Evolutionary conservation across 1,284 basidiomycete genomes (phyloP).

Genomic region (Ustanciosporium gigantosporum): DNA sequence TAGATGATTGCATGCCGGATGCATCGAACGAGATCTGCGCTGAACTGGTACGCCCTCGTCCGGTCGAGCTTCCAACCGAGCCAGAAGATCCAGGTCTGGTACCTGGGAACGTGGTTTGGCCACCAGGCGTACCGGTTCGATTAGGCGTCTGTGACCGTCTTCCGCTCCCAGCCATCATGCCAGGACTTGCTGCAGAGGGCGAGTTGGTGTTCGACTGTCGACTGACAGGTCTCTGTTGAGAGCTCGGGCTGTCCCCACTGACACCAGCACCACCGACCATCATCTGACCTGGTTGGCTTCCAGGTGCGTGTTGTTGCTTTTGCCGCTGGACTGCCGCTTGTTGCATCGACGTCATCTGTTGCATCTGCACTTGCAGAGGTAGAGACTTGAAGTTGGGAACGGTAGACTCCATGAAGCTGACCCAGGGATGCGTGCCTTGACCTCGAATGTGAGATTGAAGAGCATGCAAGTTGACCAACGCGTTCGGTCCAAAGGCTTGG

Average conservation of each 20-base stretch:
- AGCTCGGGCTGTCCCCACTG: too few relatives aligned
- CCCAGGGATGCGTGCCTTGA: slow-evolving; percentile 39
- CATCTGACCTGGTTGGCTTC: too few relatives aligned
- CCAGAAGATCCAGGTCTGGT: slow-evolving; percentile 29
- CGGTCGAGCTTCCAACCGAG: slow-evolving; percentile 21
- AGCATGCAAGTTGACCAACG: slow-evolving; percentile 39
- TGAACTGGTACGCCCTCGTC: slow-evolving; percentile 21
- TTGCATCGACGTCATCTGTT: slow-evolving; percentile 43
- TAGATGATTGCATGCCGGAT: not conserved
- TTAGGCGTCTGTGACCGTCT: too few relatives aligned
- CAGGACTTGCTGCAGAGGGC: too few relatives aligned
- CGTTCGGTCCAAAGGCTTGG: slow-evolving; percentile 47
- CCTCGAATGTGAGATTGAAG: slow-evolving; percentile 42
- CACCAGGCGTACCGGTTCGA: slow-evolving; percentile 11
- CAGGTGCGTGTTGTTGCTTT: too few relatives aligned
- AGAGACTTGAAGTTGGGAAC: slow-evolving; percentile 27
- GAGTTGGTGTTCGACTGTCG: too few relatives aligned
- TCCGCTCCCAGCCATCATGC: too few relatives aligned
- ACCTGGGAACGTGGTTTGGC: too few relatives aligned
- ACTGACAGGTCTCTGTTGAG: too few relatives aligned
- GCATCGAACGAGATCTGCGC: slow-evolving; percentile 17
- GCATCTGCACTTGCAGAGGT: slow-evolving; percentile 42
- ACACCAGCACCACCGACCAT: too few relatives aligned
- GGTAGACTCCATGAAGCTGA: slow-evolving; percentile 42
- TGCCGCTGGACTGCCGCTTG: slow-evolving; percentile 18